A percentile compares a stretch with the other conserved stretches of the same genome.
phyloP scores from a whole-genome alignment of 768 basidiomycete species.

The Mycena galericulata region DNA sequence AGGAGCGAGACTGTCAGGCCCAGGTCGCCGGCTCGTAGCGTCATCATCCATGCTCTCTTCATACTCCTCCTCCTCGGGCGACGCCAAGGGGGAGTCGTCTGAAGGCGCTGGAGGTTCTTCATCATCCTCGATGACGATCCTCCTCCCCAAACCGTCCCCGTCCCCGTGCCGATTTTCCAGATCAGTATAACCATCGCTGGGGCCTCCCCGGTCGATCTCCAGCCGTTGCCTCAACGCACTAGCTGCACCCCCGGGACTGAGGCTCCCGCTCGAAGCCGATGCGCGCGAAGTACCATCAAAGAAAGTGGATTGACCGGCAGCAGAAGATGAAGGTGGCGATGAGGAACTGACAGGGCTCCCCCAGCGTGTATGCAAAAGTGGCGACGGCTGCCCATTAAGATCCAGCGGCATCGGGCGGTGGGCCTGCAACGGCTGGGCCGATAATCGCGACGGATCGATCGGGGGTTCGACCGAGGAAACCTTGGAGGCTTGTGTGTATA shows the following conservation, averaged over 20 bases:
- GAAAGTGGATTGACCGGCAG: constrained; percentile 30
- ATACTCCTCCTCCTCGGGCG: constrained; percentile 43
- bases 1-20: constrained; percentile 26
- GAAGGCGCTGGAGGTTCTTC: constrained; percentile 43
- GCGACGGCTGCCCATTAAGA: constrained; percentile 43
- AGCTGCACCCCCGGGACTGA: constrained; percentile 48
- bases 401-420: constrained; percentile 48
- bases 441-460: constrained; percentile 9
- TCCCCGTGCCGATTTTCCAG: constrained; percentile 24
- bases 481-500: constrained; percentile 50
- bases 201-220: constrained; percentile 43
- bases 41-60: constrained; percentile 26
- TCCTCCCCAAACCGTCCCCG: constrained; percentile 39
- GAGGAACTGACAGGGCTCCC: constrained; percentile 48
- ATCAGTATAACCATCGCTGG: constrained; percentile 28
- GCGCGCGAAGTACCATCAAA: constrained; percentile 30
- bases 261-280: constrained; percentile 32
- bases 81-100: constrained; percentile 30
- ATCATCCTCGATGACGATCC: constrained; percentile 61
- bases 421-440: constrained; percentile 10
- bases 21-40: background rate
- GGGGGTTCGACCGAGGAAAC: constrained; percentile 29
- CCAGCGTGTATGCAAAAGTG: constrained; percentile 56
- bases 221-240: constrained; percentile 51
- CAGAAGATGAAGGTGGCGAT: constrained; percentile 32